Percentiles rank a stretch among this genome's conserved stretches.
Conservation (phyloP, 495 filamentous ascomycete genomes). For the Tirmania nivea region DNA sequence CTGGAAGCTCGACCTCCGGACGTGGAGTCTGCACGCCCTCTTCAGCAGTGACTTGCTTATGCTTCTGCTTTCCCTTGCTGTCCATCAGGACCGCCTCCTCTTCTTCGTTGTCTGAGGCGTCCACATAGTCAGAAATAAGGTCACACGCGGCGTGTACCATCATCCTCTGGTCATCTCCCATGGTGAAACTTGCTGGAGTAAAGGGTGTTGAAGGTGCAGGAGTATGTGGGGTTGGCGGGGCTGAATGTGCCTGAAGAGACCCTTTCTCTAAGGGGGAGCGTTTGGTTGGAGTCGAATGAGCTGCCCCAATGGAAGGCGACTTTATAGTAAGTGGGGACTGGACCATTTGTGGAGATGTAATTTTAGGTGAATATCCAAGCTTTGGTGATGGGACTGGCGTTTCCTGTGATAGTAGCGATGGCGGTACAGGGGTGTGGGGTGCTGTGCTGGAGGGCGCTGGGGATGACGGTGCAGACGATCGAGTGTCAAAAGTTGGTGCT, state of each 20-base stretch:
- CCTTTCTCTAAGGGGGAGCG: background rate
- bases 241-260: background rate
- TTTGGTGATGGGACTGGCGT: background rate
- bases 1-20: no score
- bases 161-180: background rate
- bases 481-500: background rate
- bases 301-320: background rate
- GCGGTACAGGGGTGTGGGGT: background rate
- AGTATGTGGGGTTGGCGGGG: background rate
- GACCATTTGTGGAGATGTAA: background rate
- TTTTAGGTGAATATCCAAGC: no score
- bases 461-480: background rate
- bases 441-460: background rate
- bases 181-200: background rate
- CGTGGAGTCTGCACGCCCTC: no score
- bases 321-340: background rate
- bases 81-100: background rate
- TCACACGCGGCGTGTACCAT: background rate
- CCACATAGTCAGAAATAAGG: background rate
- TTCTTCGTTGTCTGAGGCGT: background rate
- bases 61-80: no score
- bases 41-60: no score
- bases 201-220: background rate
- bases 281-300: background rate
- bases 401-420: background rate